Conservation (phyloP, 805 yeast species). For the Ogataea methylovora region DNA sequence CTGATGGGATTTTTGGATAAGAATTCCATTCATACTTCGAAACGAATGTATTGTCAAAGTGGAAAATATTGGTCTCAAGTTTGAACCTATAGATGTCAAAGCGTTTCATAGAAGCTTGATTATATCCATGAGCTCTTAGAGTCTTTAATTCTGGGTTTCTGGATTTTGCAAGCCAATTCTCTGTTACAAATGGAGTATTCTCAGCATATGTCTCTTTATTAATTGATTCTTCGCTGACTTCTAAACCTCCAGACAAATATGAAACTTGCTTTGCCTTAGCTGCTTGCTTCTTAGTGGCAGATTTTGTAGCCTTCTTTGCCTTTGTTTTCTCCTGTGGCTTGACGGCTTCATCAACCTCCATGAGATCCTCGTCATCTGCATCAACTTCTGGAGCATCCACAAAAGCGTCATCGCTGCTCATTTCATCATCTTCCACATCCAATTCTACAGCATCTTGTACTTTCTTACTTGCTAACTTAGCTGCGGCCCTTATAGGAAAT, state of each 20-base stretch:
- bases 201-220: background rate
- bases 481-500: constrained; percentile 6
- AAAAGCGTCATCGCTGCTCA: constrained; percentile 3
- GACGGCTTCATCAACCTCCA: background rate
- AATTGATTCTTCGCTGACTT: too few relatives aligned
- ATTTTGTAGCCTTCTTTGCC: background rate
- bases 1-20: constrained; percentile 2
- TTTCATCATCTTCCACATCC: constrained; percentile 7
- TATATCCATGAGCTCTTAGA: constrained; percentile 3
- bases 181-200: background rate
- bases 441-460: background rate
- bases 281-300: background rate
- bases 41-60: constrained; percentile 9
- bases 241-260: too few relatives aligned
- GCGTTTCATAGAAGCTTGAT: background rate
- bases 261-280: background rate
- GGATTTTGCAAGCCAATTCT: background rate
- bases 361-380: background rate
- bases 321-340: too few relatives aligned
- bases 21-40: background rate
- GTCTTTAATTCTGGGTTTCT: background rate
- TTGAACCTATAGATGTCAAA: constrained; percentile 4
- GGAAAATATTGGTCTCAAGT: constrained; percentile 11
- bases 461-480: constrained; percentile 1
- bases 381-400: background rate